Conservation (phyloP, 140 eudicot genomes). For the Flaveria floridana region DNA sequence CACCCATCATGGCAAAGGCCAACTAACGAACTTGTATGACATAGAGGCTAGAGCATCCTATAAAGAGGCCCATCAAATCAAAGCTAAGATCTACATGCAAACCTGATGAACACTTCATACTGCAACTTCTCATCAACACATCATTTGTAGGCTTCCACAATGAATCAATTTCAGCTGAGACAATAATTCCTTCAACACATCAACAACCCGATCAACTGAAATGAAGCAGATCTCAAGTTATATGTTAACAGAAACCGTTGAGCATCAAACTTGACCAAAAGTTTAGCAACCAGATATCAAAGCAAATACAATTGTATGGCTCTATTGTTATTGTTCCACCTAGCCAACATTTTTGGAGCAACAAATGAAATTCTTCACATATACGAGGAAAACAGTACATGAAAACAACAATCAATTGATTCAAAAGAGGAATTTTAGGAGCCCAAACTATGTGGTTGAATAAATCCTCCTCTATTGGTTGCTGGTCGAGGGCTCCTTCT, state of each 20-base stretch:
- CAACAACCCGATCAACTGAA: not conserved
- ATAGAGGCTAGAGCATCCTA: not conserved
- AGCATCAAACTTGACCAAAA: not conserved
- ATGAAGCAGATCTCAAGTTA: not conserved
- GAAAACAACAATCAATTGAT: too few relatives aligned
- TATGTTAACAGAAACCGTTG: too few relatives aligned
- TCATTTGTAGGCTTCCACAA: not conserved
- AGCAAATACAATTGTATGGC: too few relatives aligned
- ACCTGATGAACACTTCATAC: not conserved
- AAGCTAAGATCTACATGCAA: not conserved
- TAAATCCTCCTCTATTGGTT: too few relatives aligned
- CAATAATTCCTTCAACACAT: not conserved
- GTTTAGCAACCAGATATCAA: not conserved
- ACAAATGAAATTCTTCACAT: too few relatives aligned
- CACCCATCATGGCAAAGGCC: constrained; percentile 41
- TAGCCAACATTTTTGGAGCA: too few relatives aligned
- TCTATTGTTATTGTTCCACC: too few relatives aligned
- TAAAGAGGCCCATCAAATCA: not conserved
- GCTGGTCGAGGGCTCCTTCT: too few relatives aligned
- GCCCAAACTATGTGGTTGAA: too few relatives aligned
- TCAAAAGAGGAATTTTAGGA: too few relatives aligned
- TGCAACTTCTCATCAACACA: not conserved
- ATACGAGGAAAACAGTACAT: too few relatives aligned
- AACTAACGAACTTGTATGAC: not conserved
- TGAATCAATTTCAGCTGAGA: not conserved